Evolutionary conservation across 2,329 filamentous ascomycete species (phyloP).

Genomic region (Cadophora malorum): DNA sequence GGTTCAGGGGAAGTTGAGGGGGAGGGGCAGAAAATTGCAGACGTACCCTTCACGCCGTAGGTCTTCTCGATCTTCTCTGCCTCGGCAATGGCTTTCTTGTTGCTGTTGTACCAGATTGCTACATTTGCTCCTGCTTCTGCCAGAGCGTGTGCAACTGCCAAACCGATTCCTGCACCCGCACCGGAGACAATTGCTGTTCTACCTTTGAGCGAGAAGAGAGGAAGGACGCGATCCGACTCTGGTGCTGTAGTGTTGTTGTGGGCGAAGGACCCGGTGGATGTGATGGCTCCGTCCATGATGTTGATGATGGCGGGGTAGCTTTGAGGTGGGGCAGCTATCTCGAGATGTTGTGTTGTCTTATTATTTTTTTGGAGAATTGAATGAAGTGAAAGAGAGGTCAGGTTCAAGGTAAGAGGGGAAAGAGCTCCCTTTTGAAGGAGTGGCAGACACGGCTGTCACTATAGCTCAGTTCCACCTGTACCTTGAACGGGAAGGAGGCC

Average conservation of each 20-base stretch:
- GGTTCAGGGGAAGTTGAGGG: background rate
- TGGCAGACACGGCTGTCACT: background rate
- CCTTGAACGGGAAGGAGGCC: background rate
- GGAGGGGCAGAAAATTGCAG: too few species aligned
- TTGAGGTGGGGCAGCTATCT: background rate
- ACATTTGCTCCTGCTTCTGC: slow-evolving; percentile 54
- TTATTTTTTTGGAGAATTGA: background rate
- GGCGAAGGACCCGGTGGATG: slow-evolving; percentile 54
- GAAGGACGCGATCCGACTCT: slow-evolving; percentile 57
- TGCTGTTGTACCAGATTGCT: slow-evolving; percentile 65
- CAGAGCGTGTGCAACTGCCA: slow-evolving; percentile 52
- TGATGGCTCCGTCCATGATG: slow-evolving; percentile 36
- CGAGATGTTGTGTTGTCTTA: background rate
- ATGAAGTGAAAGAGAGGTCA: background rate
- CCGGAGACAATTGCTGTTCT: slow-evolving; percentile 61
- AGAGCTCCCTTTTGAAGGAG: slow-evolving; percentile 12
- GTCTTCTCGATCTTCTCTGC: slow-evolving; percentile 68
- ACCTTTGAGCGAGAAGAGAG: slow-evolving; percentile 64
- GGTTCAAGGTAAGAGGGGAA: background rate
- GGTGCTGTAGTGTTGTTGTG: slow-evolving; percentile 61
- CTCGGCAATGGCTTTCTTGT: slow-evolving; percentile 66
- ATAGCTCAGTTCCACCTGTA: slow-evolving; percentile 9
- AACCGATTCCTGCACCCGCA: slow-evolving; percentile 53
- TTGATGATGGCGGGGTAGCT: background rate
- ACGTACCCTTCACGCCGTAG: slow-evolving; percentile 71